These are phyloP conservation scores for Asterionellopsis glacialis DNA, from an alignment of 108 stramenopile genomes.

Conservation along the genomic window DNA sequence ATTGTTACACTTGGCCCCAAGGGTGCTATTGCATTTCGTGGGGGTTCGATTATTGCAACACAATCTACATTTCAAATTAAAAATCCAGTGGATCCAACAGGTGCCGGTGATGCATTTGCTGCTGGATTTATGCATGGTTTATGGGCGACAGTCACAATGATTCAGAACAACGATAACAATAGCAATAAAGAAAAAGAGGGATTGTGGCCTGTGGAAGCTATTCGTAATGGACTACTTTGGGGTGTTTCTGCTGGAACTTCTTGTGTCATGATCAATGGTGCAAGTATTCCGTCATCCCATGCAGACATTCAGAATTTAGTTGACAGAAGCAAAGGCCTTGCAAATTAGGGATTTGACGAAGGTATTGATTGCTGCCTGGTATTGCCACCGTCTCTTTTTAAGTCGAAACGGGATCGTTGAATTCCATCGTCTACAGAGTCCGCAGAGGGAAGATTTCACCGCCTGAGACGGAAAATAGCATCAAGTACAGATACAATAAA, in stretches of 20 bases:
- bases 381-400: too few species aligned
- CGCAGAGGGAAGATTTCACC: too few species aligned
- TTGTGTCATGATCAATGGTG: slow-evolving; percentile 52
- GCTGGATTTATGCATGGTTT: slow-evolving; percentile 73
- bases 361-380: too few species aligned
- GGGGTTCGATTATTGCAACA: slow-evolving; percentile 27
- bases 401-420: too few species aligned
- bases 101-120: slow-evolving; percentile 79
- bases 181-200: slow-evolving; percentile 4
- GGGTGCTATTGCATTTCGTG: slow-evolving; percentile 51
- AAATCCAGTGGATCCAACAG: slow-evolving; percentile 62
- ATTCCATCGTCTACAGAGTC: too few species aligned
- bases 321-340: not conserved
- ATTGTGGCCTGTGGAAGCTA: slow-evolving; percentile 27
- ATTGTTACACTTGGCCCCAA: slow-evolving; percentile 56
- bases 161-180: slow-evolving; percentile 9
- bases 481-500: too few species aligned
- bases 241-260: slow-evolving; percentile 61
- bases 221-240: slow-evolving; percentile 41
- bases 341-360: too few species aligned
- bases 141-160: slow-evolving; percentile 22
- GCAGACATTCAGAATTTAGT: slow-evolving; percentile 37
- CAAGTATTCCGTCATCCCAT: slow-evolving; percentile 46
- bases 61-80: slow-evolving; percentile 21
- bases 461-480: too few species aligned